Evolutionary conservation across 179 eudicot genomes (phyloP).

Genomic region (Carnegiea gigantea): DNA sequence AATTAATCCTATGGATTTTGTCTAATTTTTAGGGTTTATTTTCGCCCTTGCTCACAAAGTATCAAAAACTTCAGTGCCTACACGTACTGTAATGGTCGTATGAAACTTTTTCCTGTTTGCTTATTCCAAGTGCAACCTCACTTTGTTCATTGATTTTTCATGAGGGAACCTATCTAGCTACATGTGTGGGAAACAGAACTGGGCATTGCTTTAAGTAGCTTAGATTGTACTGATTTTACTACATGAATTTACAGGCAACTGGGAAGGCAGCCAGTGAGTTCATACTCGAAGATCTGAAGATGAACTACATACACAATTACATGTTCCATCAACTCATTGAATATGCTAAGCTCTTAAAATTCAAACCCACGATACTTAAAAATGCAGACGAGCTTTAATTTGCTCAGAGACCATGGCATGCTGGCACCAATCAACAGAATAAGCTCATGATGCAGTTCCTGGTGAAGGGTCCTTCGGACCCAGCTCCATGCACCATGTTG

Average conservation of each 20-base stretch:
- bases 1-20: too few relatives aligned
- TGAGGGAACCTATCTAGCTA: not conserved
- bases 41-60: too few relatives aligned
- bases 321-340: slow-evolving; percentile 79
- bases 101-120: not conserved
- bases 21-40: too few relatives aligned
- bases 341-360: slow-evolving; percentile 71
- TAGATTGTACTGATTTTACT: not conserved
- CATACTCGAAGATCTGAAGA: slow-evolving; percentile 65
- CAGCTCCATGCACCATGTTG: too few relatives aligned
- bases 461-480: too few relatives aligned
- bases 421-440: not conserved
- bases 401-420: slow-evolving; percentile 75
- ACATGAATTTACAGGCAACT: slow-evolving; percentile 58
- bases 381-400: slow-evolving; percentile 51
- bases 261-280: slow-evolving; percentile 69
- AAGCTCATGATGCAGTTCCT: too few relatives aligned
- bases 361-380: slow-evolving; percentile 59
- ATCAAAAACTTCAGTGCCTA: not conserved
- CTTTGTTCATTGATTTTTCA: not conserved
- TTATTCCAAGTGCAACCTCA: too few relatives aligned
- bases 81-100: not conserved
- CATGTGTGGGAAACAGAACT: not conserved
- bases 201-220: not conserved
- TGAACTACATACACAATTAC: slow-evolving; percentile 86